Evolutionary conservation across 106 monocot species (phyloP).

Genomic region (Chionographis japonica): DNA sequence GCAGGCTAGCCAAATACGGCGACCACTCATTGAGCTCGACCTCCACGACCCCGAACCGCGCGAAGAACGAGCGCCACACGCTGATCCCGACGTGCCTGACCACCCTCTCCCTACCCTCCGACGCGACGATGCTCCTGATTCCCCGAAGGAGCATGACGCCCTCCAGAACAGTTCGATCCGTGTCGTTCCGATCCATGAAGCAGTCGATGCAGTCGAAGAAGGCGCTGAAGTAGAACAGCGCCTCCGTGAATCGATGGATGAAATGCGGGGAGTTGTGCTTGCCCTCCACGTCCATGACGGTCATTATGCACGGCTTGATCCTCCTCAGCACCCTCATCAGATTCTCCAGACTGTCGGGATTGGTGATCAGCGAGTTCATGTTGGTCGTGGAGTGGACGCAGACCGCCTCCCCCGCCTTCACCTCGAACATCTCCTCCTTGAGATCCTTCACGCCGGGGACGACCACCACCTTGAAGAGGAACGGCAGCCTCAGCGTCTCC

Average conservation of each 20-base stretch:
- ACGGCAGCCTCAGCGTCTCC: not conserved
- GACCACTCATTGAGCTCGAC: conserved; percentile 2
- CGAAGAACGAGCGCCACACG: conserved; percentile 1
- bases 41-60: not conserved
- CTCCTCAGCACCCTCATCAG: conserved; percentile 1
- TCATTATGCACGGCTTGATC: not conserved
- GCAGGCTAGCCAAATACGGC: not conserved
- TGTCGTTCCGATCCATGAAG: not conserved
- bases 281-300: not conserved
- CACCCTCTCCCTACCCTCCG: conserved; percentile 1
- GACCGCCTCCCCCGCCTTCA: not conserved
- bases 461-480: not conserved
- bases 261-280: conserved; percentile 1
- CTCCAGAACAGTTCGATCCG: not conserved
- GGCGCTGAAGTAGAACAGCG: conserved; percentile 3
- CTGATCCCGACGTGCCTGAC: not conserved
- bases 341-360: not conserved
- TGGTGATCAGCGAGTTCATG: not conserved
- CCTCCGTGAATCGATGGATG: conserved; percentile 1
- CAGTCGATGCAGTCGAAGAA: not conserved
- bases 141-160: not conserved
- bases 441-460: not conserved
- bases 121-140: not conserved
- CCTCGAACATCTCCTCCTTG: not conserved
- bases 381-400: not conserved